These are phyloP conservation scores for Nemania diffusa DNA, from an alignment of 2,329 filamentous ascomycete species.

Conservation along the genomic window DNA sequence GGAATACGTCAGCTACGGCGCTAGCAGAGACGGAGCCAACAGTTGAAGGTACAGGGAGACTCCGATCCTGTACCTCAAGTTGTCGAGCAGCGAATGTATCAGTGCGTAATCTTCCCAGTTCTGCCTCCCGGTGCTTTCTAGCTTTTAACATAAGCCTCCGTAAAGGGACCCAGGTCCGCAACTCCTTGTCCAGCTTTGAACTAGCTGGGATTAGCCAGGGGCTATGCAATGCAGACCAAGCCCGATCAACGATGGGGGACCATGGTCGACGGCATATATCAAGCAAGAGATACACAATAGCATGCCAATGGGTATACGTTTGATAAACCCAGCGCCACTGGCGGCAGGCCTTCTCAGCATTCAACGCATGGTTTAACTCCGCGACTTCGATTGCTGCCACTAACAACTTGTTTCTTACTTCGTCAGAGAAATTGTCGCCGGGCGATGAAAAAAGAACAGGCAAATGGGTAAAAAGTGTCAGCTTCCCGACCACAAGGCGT, in stretches of 20 bases:
- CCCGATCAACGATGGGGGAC: conserved; percentile 44
- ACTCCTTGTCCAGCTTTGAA: conserved; percentile 44
- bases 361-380: conserved; percentile 74
- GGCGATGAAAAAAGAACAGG: conserved; percentile 65
- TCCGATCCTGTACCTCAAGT: conserved; percentile 48
- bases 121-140: conserved; percentile 50
- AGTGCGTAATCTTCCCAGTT: conserved; percentile 50
- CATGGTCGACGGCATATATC: conserved; percentile 52
- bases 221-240: conserved; percentile 46
- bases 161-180: conserved; percentile 56
- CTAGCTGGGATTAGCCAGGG: conserved; percentile 45
- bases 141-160: conserved; percentile 54
- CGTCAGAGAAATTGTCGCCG: conserved; percentile 45
- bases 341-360: conserved; percentile 63
- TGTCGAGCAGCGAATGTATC: conserved; percentile 42
- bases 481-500: conserved; percentile 79
- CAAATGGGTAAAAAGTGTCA: conserved; percentile 81
- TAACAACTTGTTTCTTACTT: conserved; percentile 75
- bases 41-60: conserved; percentile 45
- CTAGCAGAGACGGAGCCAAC: conserved; percentile 44
- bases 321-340: conserved; percentile 62
- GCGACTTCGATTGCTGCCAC: conserved; percentile 78
- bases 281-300: conserved; percentile 60
- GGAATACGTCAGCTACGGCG: conserved; percentile 43
- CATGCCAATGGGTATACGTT: conserved; percentile 64